Conservation (phyloP, 108 stramenopile species). For the Nannochloropsis gaditana region DNA sequence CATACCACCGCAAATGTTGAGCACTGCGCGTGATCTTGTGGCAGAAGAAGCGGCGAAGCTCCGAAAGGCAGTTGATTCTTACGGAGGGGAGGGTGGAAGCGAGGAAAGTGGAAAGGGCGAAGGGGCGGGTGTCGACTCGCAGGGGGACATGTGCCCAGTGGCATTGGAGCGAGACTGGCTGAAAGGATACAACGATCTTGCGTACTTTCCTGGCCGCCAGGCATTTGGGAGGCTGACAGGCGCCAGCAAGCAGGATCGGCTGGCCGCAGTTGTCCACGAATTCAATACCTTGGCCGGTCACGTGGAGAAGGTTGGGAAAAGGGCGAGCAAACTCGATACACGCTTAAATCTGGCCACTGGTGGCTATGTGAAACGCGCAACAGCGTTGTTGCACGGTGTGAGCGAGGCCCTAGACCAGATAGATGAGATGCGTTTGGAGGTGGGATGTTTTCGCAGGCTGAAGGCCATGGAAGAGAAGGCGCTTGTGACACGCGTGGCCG, state of each 20-base stretch:
- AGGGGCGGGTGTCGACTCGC: neutral
- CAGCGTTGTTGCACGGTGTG: neutral
- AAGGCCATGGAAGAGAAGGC: neutral
- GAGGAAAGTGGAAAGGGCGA: neutral
- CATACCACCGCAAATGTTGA: neutral
- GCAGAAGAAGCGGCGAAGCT: neutral
- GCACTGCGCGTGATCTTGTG: neutral
- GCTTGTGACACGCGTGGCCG: neutral
- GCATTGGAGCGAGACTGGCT: constrained; percentile 30
- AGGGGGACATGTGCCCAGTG: constrained; percentile 14
- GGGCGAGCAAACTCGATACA: constrained; percentile 39
- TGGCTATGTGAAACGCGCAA: constrained; percentile 31
- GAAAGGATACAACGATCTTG: constrained; percentile 31
- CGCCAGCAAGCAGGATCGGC: constrained; percentile 30
- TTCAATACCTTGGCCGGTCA: constrained; percentile 30
- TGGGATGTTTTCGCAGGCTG: neutral
- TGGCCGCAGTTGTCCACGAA: constrained; percentile 37
- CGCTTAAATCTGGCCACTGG: constrained; percentile 30
- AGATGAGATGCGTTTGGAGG: constrained; percentile 8
- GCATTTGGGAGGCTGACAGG: constrained; percentile 37
- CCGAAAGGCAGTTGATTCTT: neutral
- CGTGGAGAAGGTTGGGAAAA: neutral
- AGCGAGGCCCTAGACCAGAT: neutral
- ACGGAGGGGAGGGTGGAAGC: constrained; percentile 25
- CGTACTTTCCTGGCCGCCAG: constrained; percentile 39